A percentile compares a stretch with the other conserved stretches of the same genome.
phyloP scores from a whole-genome alignment of 2,329 filamentous ascomycete species.

The Colletotrichum endophyticum region DNA sequence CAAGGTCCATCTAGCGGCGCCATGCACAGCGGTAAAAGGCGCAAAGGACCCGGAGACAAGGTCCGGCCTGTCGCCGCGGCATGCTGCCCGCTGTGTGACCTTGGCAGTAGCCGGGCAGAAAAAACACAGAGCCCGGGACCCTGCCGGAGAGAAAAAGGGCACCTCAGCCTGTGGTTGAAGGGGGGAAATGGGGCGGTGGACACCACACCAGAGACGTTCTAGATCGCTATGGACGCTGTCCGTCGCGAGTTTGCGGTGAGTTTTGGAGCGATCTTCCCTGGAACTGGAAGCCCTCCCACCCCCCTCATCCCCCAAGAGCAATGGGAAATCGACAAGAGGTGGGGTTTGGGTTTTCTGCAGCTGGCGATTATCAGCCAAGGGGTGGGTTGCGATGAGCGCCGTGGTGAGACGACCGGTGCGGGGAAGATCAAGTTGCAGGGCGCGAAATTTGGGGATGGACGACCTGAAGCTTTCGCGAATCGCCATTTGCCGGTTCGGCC shows the following conservation, averaged over 20 bases:
- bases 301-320: neutral
- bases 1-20: neutral
- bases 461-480: neutral
- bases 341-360: neutral
- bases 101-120: neutral
- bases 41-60: neutral
- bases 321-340: neutral
- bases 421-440: neutral
- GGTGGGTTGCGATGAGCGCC: neutral
- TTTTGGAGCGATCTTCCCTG: constrained; percentile 8
- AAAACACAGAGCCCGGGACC: neutral
- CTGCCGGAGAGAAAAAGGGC: neutral
- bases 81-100: neutral
- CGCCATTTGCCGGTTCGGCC: neutral
- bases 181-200: neutral
- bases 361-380: neutral
- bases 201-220: constrained; percentile 2
- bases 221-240: constrained; percentile 12
- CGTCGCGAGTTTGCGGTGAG: constrained; percentile 17
- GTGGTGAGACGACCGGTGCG: constrained; percentile 13
- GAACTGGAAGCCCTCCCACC: neutral
- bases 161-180: neutral
- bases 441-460: neutral
- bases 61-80: neutral
- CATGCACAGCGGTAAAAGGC: neutral